Conservation (phyloP, 345 rosid species). For the Erodium maritimum region DNA sequence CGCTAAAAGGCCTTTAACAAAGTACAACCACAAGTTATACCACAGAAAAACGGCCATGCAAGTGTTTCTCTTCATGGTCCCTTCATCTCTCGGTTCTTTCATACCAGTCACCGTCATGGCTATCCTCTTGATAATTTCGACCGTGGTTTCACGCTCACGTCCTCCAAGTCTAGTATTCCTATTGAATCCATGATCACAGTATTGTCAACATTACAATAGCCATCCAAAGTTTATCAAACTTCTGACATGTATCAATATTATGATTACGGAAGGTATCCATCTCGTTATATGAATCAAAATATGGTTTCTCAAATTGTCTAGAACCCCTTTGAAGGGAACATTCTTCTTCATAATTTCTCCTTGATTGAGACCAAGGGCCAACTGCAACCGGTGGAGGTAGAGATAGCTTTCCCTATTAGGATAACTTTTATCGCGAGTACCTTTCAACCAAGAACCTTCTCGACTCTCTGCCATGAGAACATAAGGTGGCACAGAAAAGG, state of each 20-base stretch:
- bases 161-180: constrained; percentile 47
- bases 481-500: constrained; percentile 23
- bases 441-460: constrained; percentile 69
- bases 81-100: constrained; percentile 58
- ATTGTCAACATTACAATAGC: constrained; percentile 36
- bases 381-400: constrained; percentile 39
- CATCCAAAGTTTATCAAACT: no score
- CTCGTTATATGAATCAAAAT: constrained; percentile 40
- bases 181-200: constrained; percentile 56
- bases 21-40: constrained; percentile 21
- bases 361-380: constrained; percentile 62
- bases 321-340: constrained; percentile 50
- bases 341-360: constrained; percentile 64
- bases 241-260: no score
- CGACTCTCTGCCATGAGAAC: constrained; percentile 52
- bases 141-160: constrained; percentile 53
- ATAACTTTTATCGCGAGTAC: constrained; percentile 49
- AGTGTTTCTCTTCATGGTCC: constrained; percentile 62
- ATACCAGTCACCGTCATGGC: constrained; percentile 56
- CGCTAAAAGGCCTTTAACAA: constrained; percentile 5
- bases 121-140: constrained; percentile 61
- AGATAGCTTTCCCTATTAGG: constrained; percentile 44
- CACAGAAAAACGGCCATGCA: constrained; percentile 47
- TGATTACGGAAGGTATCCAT: constrained; percentile 34
- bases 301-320: constrained; percentile 51